A percentile compares a stretch with the other conserved stretches of the same genome.
Evolutionary conservation across 805 yeast species (phyloP).

Genomic region (Scheffersomyces stipitis): DNA sequence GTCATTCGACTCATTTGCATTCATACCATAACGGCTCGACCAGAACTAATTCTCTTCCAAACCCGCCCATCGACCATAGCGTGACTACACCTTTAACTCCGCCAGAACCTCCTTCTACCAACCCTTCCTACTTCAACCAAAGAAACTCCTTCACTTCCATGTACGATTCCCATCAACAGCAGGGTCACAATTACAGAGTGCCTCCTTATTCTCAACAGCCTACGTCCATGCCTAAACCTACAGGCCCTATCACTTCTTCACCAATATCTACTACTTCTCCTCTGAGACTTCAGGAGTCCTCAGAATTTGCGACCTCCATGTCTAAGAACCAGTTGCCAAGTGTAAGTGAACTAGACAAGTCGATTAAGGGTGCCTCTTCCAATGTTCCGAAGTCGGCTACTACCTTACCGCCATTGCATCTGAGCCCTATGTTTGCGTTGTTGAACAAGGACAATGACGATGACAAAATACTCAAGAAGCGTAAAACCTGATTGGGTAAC

Average conservation of each 20-base stretch:
- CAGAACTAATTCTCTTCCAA: slow-evolving; percentile 23
- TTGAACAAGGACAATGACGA: slow-evolving; percentile 2
- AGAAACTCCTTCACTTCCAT: slow-evolving; percentile 21
- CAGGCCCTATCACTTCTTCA: neutral
- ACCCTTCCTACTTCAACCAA: slow-evolving; percentile 7
- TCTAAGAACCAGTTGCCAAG: slow-evolving; percentile 29
- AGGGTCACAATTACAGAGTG: neutral
- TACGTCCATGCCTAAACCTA: neutral
- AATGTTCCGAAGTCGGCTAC: neutral
- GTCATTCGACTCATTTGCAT: slow-evolving; percentile 18
- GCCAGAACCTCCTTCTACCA: neutral
- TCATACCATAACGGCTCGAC: slow-evolving; percentile 16
- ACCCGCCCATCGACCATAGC: slow-evolving; percentile 10
- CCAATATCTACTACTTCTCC: slow-evolving; percentile 5
- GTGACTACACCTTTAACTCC: slow-evolving; percentile 2
- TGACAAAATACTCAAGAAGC: slow-evolving; percentile 7
- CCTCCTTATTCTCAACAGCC: neutral
- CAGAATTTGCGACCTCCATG: neutral
- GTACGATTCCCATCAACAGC: slow-evolving; percentile 7
- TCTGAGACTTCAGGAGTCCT: neutral
- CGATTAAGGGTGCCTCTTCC: slow-evolving; percentile 19
- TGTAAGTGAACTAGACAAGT: slow-evolving; percentile 36
- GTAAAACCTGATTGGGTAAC: too few relatives aligned
- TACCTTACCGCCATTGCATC: neutral
- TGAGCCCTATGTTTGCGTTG: neutral